A percentile compares a stretch with the other conserved stretches of the same genome.
Evolutionary conservation across 2,329 filamentous ascomycete genomes (phyloP).

Genomic region (Alternaria gaisen): DNA sequence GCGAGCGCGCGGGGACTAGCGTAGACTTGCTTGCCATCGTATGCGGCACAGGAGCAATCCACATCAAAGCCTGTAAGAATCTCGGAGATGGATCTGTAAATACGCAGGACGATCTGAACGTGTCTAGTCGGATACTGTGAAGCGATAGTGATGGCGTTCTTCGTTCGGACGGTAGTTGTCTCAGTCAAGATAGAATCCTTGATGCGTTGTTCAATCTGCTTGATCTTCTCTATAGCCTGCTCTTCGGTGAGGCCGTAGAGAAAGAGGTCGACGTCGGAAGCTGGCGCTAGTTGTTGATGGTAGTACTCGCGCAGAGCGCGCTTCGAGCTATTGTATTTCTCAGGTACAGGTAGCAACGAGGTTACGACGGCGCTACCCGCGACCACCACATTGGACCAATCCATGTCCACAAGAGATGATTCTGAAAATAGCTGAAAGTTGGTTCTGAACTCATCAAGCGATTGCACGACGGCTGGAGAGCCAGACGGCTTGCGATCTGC

Average conservation of each 20-base stretch:
- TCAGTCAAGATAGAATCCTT: slow-evolving; percentile 82
- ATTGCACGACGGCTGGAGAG: slow-evolving; percentile 72
- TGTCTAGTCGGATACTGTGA: slow-evolving; percentile 85
- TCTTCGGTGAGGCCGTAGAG: slow-evolving; percentile 81
- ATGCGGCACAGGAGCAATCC: slow-evolving; percentile 82
- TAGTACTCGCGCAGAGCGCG: slow-evolving; percentile 68
- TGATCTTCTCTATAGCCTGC: slow-evolving; percentile 82
- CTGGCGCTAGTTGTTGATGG: slow-evolving; percentile 80
- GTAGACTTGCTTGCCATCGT: slow-evolving; percentile 82
- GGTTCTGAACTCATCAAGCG: slow-evolving; percentile 74
- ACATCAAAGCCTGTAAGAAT: slow-evolving; percentile 91
- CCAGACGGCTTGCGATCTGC: slow-evolving; percentile 69
- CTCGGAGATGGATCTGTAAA: slow-evolving; percentile 84
- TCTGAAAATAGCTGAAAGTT: slow-evolving; percentile 88
- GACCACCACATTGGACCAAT: slow-evolving; percentile 84
- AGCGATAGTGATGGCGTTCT: slow-evolving; percentile 86
- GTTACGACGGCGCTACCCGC: slow-evolving; percentile 85
- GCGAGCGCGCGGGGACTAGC: slow-evolving; percentile 78
- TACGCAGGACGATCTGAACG: slow-evolving; percentile 83
- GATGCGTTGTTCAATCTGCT: slow-evolving; percentile 78
- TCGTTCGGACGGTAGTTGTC: slow-evolving; percentile 83
- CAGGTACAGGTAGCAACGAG: slow-evolving; percentile 71
- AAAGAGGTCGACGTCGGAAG: slow-evolving; percentile 88
- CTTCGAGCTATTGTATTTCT: slow-evolving; percentile 57
- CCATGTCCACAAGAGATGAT: slow-evolving; percentile 75